Percentiles rank a stretch among this genome's conserved stretches.
These are phyloP conservation scores for Daldinia sp. DNA, from an alignment of 2,329 filamentous ascomycete genomes.

Conservation along the genomic window DNA sequence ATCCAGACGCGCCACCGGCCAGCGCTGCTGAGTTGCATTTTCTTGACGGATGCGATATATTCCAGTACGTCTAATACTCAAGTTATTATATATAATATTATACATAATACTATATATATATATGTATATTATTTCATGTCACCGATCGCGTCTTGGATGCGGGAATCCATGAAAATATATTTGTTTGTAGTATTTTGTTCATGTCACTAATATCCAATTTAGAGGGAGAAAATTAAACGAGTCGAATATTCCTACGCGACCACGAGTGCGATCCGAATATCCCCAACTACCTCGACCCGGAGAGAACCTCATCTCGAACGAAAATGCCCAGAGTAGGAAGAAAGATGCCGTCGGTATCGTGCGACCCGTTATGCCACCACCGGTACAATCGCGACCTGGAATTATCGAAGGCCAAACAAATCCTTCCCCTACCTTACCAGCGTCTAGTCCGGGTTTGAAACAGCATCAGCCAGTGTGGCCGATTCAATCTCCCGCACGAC, in stretches of 20 bases:
- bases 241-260: conserved; percentile 64
- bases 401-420: conserved; percentile 30
- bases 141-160: conserved; percentile 31
- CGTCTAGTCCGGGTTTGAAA: conserved; percentile 15
- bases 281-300: conserved; percentile 41
- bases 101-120: too few species aligned
- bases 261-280: conserved; percentile 59
- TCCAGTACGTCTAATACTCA: conserved; percentile 64
- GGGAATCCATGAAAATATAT: neutral
- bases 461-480: conserved; percentile 28
- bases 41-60: conserved; percentile 67
- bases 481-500: conserved; percentile 9
- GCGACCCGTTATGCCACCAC: conserved; percentile 29
- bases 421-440: conserved; percentile 9
- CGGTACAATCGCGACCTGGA: conserved; percentile 23
- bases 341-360: conserved; percentile 31
- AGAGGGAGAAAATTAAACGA: conserved; percentile 66
- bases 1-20: conserved; percentile 67
- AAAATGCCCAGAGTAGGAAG: conserved; percentile 38
- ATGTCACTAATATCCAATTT: conserved; percentile 14
- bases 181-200: neutral
- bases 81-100: neutral
- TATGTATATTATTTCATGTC: neutral
- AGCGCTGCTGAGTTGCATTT: conserved; percentile 67
- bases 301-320: conserved; percentile 29